Conservation (phyloP, 2,329 filamentous ascomycete species). For the Cordyceps sp. region DNA sequence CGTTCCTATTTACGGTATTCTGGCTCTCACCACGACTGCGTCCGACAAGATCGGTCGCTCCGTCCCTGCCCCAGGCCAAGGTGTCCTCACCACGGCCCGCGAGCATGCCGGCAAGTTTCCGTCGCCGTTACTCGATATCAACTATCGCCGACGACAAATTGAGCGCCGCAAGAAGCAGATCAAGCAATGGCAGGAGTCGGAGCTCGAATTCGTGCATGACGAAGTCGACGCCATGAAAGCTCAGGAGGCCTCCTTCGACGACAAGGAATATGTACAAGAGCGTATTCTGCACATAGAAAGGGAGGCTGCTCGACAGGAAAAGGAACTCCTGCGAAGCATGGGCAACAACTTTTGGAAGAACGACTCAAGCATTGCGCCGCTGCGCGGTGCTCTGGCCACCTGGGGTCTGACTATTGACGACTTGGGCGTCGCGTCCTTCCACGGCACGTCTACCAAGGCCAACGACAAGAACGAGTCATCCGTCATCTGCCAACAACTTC, state of each 20-base stretch:
- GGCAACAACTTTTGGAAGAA: conserved; percentile 99
- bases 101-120: conserved; percentile 86
- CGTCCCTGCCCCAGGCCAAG: conserved; percentile 88
- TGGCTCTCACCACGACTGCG: conserved; percentile 86
- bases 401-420: conserved; percentile 98
- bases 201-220: conserved; percentile 82
- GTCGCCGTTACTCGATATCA: conserved; percentile 90
- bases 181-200: conserved; percentile 90
- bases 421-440: conserved; percentile 89
- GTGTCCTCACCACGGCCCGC: conserved; percentile 88
- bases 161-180: conserved; percentile 88
- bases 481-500: conserved; percentile 90
- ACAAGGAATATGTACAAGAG: conserved; percentile 72
- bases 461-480: conserved; percentile 99
- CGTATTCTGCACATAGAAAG: conserved; percentile 74
- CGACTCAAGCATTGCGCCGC: conserved; percentile 80
- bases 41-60: conserved; percentile 99
- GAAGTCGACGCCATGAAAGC: conserved; percentile 85
- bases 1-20: conserved; percentile 88
- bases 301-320: conserved; percentile 75
- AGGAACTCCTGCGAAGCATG: conserved; percentile 79
- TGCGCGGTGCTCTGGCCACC: conserved; percentile 88
- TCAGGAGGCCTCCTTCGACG: conserved; percentile 57
- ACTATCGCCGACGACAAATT: conserved; percentile 89
- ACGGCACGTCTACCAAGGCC: conserved; percentile 94